Evolutionary conservation across 2,329 filamentous ascomycete genomes (phyloP), one percentile per base, ranked within the genome.

Genomic region (Rhinocladiella similis): DNA sequence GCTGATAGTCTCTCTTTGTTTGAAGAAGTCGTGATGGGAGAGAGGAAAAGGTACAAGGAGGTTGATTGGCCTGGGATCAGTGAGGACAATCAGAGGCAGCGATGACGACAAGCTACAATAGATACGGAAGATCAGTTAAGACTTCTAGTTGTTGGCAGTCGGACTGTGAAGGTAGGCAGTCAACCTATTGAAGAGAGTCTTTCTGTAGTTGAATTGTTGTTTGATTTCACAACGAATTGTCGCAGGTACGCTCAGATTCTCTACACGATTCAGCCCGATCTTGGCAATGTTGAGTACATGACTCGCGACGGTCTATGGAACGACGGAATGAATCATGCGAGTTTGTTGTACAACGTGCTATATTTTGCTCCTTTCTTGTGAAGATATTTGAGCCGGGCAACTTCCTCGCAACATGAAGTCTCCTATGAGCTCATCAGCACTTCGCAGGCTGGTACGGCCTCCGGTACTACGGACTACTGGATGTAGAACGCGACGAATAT

Each of bases 401-500:
- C 12, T 22, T 16, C 14, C 5, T 25, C 9, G 9, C 43, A 29
- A 1, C 4, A 46, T 46, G 43, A 9, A 20, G n/a, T 29, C 35
- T 36, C 25, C 22, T 39, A 18, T 19, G 41, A 33, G 20, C 20
- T 41, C 36, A 19, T 27, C 49, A 27, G 29, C 20, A 10, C 39
- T 22, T 22, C 16, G 6, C 4, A 52, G 46, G 46, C 14, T 20
- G 29, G 6, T 35, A 43, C 18, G 25, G 22, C 27, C 43, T 20
- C n/a, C 20, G 5, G 10, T 52, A 22, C 16, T 25, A 41, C 35
- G 18, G 9, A n/a, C 39, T 3, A 4, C 18, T 19, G 27, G 25
- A 7, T 45, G 14, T 18, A 9, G 19, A 29, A 12, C 33, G 3
- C 59, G 56, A 33, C 47, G 27, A 14, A 45, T 59, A 29, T 57